A percentile compares a stretch with the other conserved stretches of the same genome.
Conservation (phyloP, 208 protist species). For the Leishmania major region DNA sequence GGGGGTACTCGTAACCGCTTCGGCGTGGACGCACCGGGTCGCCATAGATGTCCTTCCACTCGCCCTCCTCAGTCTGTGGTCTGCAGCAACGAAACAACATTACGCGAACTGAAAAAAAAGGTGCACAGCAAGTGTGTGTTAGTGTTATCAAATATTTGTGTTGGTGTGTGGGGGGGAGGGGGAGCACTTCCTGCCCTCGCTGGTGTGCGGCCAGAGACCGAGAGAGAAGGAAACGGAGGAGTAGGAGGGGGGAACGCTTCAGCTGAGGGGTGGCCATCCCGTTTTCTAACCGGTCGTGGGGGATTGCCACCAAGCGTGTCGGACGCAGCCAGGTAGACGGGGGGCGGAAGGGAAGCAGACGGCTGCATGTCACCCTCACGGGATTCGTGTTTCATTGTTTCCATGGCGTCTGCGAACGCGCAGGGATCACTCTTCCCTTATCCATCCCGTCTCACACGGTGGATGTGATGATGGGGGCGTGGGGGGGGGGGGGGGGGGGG, state of each 20-base stretch:
- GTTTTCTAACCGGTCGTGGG: neutral
- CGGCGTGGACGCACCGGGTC: constrained; percentile 81
- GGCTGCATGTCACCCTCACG: neutral
- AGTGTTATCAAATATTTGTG: neutral
- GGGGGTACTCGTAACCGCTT: constrained; percentile 76
- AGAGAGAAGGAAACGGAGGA: neutral
- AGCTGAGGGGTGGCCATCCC: neutral
- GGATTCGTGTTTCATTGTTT: neutral
- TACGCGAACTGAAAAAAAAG: neutral
- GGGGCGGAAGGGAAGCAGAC: neutral
- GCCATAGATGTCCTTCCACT: constrained; percentile 82
- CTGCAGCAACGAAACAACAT: constrained; percentile 40
- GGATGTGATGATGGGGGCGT: neutral
- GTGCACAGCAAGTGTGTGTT: no score
- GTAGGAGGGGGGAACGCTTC: neutral
- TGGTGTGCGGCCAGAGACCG: neutral
- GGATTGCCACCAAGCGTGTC: neutral
- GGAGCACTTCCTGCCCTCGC: neutral
- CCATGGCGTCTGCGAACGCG: neutral
- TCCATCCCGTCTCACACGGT: neutral
- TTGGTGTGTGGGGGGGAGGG: neutral
- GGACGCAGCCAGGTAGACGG: neutral
- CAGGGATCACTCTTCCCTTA: neutral
- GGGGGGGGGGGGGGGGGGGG: neutral
- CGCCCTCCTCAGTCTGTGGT: constrained; percentile 41